These are phyloP conservation scores for Coprinopsis strossmayeri DNA, from an alignment of 768 basidiomycete species.

Conservation along the genomic window DNA sequence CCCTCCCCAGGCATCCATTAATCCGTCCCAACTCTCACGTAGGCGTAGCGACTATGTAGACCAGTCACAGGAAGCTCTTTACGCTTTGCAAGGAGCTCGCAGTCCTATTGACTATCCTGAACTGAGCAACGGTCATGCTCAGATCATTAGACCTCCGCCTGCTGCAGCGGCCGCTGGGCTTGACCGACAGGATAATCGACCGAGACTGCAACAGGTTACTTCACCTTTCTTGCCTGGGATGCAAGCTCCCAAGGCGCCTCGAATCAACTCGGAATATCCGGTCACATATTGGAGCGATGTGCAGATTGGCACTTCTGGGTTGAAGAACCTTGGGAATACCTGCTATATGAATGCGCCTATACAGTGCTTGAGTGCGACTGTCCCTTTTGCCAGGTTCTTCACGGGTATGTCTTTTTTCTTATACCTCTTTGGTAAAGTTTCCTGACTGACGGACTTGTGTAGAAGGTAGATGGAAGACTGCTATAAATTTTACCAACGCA, in stretches of 20 bases:
- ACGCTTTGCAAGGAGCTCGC: constrained; percentile 23
- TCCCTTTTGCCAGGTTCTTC: constrained; percentile 91
- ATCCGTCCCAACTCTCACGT: constrained; percentile 61
- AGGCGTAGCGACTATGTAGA: constrained; percentile 79
- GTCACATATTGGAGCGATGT: constrained; percentile 81
- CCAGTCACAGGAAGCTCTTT: constrained; percentile 60
- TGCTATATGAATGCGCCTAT: constrained; percentile 99
- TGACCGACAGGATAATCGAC: constrained; percentile 73
- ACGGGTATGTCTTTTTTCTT: constrained; percentile 46
- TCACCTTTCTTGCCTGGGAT: constrained; percentile 18
- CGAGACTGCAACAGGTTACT: constrained; percentile 37
- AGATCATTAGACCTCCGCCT: constrained; percentile 65
- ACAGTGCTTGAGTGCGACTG: constrained; percentile 92
- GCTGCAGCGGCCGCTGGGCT: constrained; percentile 61
- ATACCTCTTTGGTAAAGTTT: constrained; percentile 3
- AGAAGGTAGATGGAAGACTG: constrained; percentile 79
- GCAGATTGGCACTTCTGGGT: constrained; percentile 71
- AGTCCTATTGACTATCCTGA: constrained; percentile 77
- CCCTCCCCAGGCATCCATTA: constrained; percentile 83
- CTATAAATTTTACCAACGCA: constrained; percentile 80
- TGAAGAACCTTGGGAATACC: constrained; percentile 95
- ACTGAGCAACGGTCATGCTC: constrained; percentile 32
- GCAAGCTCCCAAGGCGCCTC: constrained; percentile 50
- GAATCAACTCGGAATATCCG: constrained; percentile 70
- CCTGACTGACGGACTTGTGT: constrained; percentile 6